These are phyloP conservation scores for Solanum paucissectum DNA, from an alignment of 257 asterid species.

Conservation along the genomic window DNA sequence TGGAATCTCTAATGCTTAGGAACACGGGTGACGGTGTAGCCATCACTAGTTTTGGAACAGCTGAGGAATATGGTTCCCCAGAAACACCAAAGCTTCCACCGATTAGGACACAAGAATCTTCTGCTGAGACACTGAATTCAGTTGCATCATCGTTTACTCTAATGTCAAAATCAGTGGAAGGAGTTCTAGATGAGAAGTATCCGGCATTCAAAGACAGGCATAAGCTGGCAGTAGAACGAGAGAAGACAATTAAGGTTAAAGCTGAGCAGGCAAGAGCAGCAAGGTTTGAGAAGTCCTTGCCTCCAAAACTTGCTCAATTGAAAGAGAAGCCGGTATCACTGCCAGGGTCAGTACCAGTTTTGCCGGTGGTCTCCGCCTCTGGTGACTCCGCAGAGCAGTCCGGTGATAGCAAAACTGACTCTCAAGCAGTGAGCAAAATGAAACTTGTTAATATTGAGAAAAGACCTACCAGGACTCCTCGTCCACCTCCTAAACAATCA, in stretches of 20 bases:
- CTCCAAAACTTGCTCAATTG: slow-evolving; percentile 64
- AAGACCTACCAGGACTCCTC: slow-evolving; percentile 71
- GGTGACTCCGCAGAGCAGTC: slow-evolving; percentile 44
- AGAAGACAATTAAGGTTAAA: slow-evolving; percentile 67
- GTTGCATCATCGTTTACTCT: slow-evolving; percentile 70
- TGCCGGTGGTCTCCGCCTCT: slow-evolving; percentile 21
- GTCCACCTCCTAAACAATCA: slow-evolving; percentile 75
- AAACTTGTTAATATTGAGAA: slow-evolving; percentile 61
- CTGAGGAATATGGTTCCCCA: slow-evolving; percentile 57
- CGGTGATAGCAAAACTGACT: slow-evolving; percentile 30
- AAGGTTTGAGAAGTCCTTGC: slow-evolving; percentile 61
- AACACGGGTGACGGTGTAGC: slow-evolving; percentile 71
- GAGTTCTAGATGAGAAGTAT: slow-evolving; percentile 74
- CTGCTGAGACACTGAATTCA: slow-evolving; percentile 30
- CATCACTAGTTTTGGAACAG: slow-evolving; percentile 66
- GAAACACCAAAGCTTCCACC: slow-evolving; percentile 25
- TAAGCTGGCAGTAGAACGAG: slow-evolving; percentile 86
- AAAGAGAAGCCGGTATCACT: slow-evolving; percentile 47
- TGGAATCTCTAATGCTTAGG: slow-evolving; percentile 79
- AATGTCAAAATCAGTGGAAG: slow-evolving; percentile 92
- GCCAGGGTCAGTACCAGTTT: neutral
- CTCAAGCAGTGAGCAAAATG: slow-evolving; percentile 65
- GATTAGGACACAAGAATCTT: slow-evolving; percentile 14
- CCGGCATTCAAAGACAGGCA: slow-evolving; percentile 88
- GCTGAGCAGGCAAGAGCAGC: slow-evolving; percentile 87